Base-by-base conservation (phyloP, 768 basidiomycete genomes). In the Russula griseocarnosa region DNA sequence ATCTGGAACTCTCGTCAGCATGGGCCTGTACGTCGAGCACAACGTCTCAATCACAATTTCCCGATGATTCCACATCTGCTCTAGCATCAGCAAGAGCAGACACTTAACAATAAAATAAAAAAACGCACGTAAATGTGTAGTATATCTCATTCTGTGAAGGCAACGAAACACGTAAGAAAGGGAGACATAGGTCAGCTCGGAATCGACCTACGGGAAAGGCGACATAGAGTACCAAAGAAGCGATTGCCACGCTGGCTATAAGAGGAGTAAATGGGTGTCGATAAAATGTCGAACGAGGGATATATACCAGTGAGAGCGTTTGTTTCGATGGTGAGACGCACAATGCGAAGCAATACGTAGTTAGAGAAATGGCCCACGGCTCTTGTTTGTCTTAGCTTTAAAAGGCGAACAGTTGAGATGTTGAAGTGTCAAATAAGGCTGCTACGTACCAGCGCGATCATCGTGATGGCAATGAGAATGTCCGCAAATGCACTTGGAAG, bases 281-380 rank as follows among this genome's bases (percentile, higher is more conserved):
- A 26, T 38, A 11, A 20, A 22, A 32, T 6, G n/a, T 47, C 34
- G 20, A 26, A 34, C 13, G 5, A 28, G 36, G 3, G 20, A 47
- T 58, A 14, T 49, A 38, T 42, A 66, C 68, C 46, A 63, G 69
- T 30, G 40, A 72, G 63, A 0, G 56, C n/a, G 50, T 72, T 73
- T 3, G 72, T 72, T 60, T 73, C 72, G 24, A 73, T 54, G 8
- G 72, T 71, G 32, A 73, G 50, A 20, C 69, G 69, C 2, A 73
- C 69, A 3, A 73, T 54, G 8, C 71, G 63, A 1, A 55, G 54
- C 14, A 73, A 13, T 51, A 70, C 28, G 22, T 67, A 55, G 18
- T 18, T 44, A 18, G 55, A 55, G 44, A 10, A 47, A 44, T n/a
- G n/a, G 18, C 3, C 54, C 18, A 14, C 47, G 66, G 47, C 20